Evolutionary conservation across 768 basidiomycete species (phyloP), one percentile per base, ranked within the genome.

Genomic region (Gloeopeniophorella convolvens): DNA sequence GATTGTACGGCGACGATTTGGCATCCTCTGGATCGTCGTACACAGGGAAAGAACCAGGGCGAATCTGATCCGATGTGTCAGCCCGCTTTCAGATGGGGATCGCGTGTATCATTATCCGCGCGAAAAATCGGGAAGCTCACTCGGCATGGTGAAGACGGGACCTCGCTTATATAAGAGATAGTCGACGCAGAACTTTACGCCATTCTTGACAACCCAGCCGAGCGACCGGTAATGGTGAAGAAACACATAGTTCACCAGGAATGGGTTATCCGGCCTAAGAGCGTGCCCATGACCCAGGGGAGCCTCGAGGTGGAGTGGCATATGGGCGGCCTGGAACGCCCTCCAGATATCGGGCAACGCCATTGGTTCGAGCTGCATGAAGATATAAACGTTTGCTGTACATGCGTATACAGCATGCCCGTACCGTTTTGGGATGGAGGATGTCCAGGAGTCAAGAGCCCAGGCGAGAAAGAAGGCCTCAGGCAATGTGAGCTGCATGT

Each of bases 171-270:
- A 99, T 23, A 98, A 68, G 9, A 99, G 77, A 68, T 87, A 93
- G 62, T 99, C 96, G 32, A 86, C 87, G 60, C 94, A 97, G 67
- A 99, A 99, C 66, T 99, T 99, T 72, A 96, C 83, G 1, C 96
- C 96, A 24, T 83, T 81, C 66, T 93, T 91, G 56, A 96, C 83
- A 16, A 97, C 89, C 96, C 95, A 99, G 21, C 96, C 96, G 7
- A 98, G 75, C 4, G 93, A 92, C 13, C 95, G 81, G 63, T 88
- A 98, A 66, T 98, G 93, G 64, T 98, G 95, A 61, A 94, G 96
- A 3, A 80, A 81, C 42, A 84, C 81, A 60, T 97, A 99, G 60
- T 89, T 78, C 33, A 98, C 73, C 21, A 99, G 69, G 69, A 97
- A 94, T 0, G 93, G 93, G 63, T 94, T 95, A 68, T 98, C 95